Evolutionary conservation across 1,284 basidiomycete species (phyloP).

Genomic region (Ceratobasidium papillatum): DNA sequence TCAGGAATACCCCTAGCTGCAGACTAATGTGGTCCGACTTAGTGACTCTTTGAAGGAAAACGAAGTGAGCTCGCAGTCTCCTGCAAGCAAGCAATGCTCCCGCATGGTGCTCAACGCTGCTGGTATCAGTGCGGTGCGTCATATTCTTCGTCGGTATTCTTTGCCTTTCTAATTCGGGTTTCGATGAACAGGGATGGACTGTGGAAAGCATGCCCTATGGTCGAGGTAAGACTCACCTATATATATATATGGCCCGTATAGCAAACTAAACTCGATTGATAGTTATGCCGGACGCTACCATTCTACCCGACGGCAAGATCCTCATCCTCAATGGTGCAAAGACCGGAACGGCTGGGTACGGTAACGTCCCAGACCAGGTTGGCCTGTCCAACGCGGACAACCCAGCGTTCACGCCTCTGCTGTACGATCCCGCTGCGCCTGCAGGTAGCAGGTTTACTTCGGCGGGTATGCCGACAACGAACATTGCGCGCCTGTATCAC

Average conservation of each 20-base stretch:
- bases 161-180: too few relatives aligned
- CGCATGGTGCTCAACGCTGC: constrained; percentile 71
- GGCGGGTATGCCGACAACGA: constrained; percentile 68
- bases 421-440: constrained; percentile 74
- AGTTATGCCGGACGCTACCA: constrained; percentile 78
- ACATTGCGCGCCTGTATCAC: constrained; percentile 85
- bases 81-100: constrained; percentile 65
- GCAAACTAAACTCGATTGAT: too few relatives aligned
- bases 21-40: constrained; percentile 45
- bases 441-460: constrained; percentile 69
- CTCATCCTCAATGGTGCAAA: constrained; percentile 80
- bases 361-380: constrained; percentile 72
- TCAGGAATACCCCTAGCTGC: constrained; percentile 42
- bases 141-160: too few relatives aligned
- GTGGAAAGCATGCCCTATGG: constrained; percentile 77
- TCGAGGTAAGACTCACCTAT: constrained; percentile 56
- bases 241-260: too few relatives aligned
- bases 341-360: constrained; percentile 83
- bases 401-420: constrained; percentile 74
- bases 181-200: constrained; percentile 65
- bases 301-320: constrained; percentile 81
- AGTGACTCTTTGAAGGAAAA: constrained; percentile 45
- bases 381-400: constrained; percentile 82
- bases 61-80: constrained; percentile 45
- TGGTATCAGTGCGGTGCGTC: constrained; percentile 60